These are phyloP conservation scores for Pittosporum tobira DNA, from an alignment of 129 eudicot species.

Conservation along the genomic window DNA sequence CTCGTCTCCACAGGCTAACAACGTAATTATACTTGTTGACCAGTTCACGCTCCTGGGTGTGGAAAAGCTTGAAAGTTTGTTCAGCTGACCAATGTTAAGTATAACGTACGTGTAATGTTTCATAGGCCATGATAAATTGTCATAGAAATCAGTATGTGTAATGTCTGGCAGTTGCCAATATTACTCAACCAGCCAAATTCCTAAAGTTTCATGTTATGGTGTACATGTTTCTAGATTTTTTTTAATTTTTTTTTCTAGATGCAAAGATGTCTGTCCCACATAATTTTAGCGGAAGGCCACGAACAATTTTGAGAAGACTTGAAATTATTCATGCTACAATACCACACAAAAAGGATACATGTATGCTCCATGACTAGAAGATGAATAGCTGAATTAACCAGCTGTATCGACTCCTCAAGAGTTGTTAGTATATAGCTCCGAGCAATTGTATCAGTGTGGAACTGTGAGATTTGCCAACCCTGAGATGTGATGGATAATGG, in stretches of 20 bases:
- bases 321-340: background rate
- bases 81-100: conserved; percentile 61
- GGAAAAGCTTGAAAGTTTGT: conserved; percentile 76
- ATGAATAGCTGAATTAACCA: conserved; percentile 79
- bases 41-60: conserved; percentile 62
- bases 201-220: no score
- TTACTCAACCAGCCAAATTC: background rate
- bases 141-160: background rate
- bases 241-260: no score
- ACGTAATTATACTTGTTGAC: conserved; percentile 84
- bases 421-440: conserved; percentile 84
- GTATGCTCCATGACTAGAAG: conserved; percentile 67
- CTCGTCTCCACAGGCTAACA: conserved; percentile 87
- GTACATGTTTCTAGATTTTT: no score
- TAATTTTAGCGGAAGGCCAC: no score
- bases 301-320: background rate
- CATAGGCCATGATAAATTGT: background rate
- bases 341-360: conserved; percentile 63
- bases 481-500: conserved; percentile 84
- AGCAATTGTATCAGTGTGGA: conserved; percentile 78
- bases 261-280: no score
- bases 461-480: conserved; percentile 79
- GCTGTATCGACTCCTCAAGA: conserved; percentile 89
- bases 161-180: background rate
- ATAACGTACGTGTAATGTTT: conserved; percentile 3